A percentile compares a stretch with the other conserved stretches of the same genome.
These are phyloP conservation scores for Diddensiella transvaalensis DNA, from an alignment of 805 yeast species.

Conservation along the genomic window DNA sequence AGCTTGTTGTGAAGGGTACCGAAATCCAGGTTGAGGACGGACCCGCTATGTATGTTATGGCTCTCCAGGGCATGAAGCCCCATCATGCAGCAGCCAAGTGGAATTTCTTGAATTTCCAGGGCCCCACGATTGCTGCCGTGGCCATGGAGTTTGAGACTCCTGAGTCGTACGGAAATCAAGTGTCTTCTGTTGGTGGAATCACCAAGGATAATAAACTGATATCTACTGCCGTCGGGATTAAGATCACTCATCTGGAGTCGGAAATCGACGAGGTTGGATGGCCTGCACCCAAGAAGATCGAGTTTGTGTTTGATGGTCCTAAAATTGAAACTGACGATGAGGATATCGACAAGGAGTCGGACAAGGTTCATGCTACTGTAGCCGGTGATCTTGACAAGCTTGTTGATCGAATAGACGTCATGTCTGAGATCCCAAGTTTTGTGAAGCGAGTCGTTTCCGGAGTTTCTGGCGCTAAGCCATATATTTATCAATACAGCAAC, in stretches of 20 bases:
- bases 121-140: constrained; percentile 66
- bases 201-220: constrained; percentile 61
- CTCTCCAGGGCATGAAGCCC: constrained; percentile 98
- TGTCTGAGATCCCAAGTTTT: constrained; percentile 94
- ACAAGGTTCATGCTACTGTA: constrained; percentile 44
- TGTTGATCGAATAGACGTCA: constrained; percentile 92
- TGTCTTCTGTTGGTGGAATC: constrained; percentile 75
- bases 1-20: constrained; percentile 45
- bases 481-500: constrained; percentile 86
- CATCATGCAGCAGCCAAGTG: constrained; percentile 97
- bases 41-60: constrained; percentile 85
- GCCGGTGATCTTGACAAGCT: constrained; percentile 58
- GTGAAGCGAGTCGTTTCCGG: constrained; percentile 91
- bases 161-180: constrained; percentile 75
- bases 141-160: constrained; percentile 97
- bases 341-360: constrained; percentile 31
- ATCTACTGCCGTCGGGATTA: constrained; percentile 62
- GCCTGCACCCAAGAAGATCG: constrained; percentile 74
- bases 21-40: constrained; percentile 34
- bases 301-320: constrained; percentile 54
- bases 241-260: constrained; percentile 54
- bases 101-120: constrained; percentile 91
- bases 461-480: constrained; percentile 95
- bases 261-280: constrained; percentile 71
- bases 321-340: constrained; percentile 44